Percentiles rank a stretch among this genome's conserved stretches.
phyloP scores from a whole-genome alignment of 2,329 filamentous ascomycete genomes.

The Ceratocystis papillata region DNA sequence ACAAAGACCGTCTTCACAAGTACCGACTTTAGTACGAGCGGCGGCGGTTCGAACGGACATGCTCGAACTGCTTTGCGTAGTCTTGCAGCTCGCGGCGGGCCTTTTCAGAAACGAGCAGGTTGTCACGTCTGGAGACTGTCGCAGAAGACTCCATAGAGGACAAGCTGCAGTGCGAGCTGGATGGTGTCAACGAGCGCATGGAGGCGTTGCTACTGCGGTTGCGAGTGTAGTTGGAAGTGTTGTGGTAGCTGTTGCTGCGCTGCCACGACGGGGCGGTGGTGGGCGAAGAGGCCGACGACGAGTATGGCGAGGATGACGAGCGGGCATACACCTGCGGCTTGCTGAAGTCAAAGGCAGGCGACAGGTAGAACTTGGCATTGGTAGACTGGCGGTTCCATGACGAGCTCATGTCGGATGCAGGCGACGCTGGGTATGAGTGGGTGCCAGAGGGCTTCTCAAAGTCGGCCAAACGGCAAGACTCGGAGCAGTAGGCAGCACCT shows the following conservation, averaged over 20 bases:
- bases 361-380: conserved; percentile 51
- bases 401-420: conserved; percentile 23
- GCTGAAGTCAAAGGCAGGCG: conserved; percentile 65
- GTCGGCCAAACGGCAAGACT: conserved; percentile 79
- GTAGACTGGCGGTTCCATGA: conserved; percentile 10
- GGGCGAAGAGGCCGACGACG: conserved; percentile 31
- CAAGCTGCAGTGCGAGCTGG: conserved; percentile 74
- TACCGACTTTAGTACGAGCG: conserved; percentile 41
- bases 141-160: conserved; percentile 61
- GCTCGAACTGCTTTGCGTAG: conserved; percentile 83
- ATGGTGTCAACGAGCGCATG: conserved; percentile 48
- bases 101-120: conserved; percentile 57
- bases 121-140: conserved; percentile 41
- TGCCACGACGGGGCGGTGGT: conserved; percentile 25
- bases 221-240: conserved; percentile 25
- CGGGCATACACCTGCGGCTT: conserved; percentile 48
- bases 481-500: conserved; percentile 78
- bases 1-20: background rate
- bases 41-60: conserved; percentile 52
- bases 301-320: conserved; percentile 29
- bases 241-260: conserved; percentile 29
- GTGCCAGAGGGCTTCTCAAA: conserved; percentile 51
- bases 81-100: conserved; percentile 68
- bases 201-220: conserved; percentile 28
- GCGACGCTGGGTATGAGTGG: conserved; percentile 29